Evolutionary conservation across 2,329 filamentous ascomycete genomes (phyloP).

Genomic region (Ustulina deusta): DNA sequence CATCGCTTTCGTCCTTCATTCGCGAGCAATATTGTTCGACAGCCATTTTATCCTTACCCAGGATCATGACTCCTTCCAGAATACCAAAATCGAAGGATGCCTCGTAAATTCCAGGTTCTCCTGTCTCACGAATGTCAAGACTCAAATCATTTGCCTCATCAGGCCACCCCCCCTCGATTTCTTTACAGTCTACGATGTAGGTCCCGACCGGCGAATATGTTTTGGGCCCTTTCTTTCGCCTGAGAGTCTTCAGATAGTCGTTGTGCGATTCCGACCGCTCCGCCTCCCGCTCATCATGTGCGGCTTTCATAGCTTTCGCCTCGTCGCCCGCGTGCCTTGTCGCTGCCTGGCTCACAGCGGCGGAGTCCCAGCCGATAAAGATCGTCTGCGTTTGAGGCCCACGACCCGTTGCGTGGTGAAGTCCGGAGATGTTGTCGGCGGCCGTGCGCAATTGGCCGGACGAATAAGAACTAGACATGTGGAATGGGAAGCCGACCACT

Average conservation of each 20-base stretch:
- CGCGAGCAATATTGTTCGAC: constrained; percentile 45
- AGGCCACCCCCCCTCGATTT: constrained; percentile 46
- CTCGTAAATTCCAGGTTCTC: constrained; percentile 46
- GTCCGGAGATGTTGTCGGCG: constrained; percentile 23
- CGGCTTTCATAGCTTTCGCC: constrained; percentile 10
- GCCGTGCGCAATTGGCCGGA: constrained; percentile 12
- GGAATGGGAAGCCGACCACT: constrained; percentile 36
- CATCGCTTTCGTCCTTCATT: constrained; percentile 22
- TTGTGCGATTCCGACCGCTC: constrained; percentile 25
- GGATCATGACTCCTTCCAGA: constrained; percentile 48
- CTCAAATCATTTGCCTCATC: constrained; percentile 43
- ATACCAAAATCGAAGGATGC: constrained; percentile 50
- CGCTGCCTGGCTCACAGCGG: constrained; percentile 24
- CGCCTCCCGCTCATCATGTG: constrained; percentile 15
- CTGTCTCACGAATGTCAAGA: constrained; percentile 45
- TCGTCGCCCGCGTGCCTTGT: constrained; percentile 12
- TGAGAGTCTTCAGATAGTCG: constrained; percentile 30
- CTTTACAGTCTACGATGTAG: constrained; percentile 47
- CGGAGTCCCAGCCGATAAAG: constrained; percentile 36
- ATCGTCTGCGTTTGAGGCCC: constrained; percentile 22
- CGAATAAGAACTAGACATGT: constrained; percentile 1
- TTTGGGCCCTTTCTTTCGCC: background rate
- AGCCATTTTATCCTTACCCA: constrained; percentile 43
- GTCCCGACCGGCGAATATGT: constrained; percentile 42
- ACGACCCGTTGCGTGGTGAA: constrained; percentile 24